Evolutionary conservation across 208 protist species (phyloP).

Genomic region (Vickermania spadyakhi): DNA sequence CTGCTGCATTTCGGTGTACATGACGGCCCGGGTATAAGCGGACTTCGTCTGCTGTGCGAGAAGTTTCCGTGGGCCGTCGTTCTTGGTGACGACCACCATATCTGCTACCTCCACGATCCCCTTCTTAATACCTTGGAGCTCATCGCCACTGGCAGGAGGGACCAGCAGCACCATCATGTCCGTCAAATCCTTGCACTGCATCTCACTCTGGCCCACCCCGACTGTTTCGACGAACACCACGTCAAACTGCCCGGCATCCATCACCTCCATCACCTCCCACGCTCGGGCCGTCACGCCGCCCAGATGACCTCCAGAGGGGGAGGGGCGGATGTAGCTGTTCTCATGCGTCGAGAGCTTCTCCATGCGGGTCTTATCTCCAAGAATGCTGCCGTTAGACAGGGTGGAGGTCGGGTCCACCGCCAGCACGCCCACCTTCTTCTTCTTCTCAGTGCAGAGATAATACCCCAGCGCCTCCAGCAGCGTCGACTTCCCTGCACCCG

Average conservation of each 20-base stretch:
- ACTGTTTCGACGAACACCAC: slow-evolving; percentile 95
- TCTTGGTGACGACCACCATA: slow-evolving; percentile 92
- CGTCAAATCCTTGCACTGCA: slow-evolving; percentile 79
- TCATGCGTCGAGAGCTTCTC: slow-evolving; percentile 58
- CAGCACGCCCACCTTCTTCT: slow-evolving; percentile 61
- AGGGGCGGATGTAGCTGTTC: slow-evolving; percentile 89
- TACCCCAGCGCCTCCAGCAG: slow-evolving; percentile 87
- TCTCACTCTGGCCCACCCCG: slow-evolving; percentile 90
- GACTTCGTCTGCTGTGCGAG: slow-evolving; percentile 34
- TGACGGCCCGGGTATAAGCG: slow-evolving; percentile 39
- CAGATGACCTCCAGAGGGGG: slow-evolving; percentile 81
- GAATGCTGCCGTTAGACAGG: slow-evolving; percentile 85
- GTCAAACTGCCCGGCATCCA: slow-evolving; percentile 90
- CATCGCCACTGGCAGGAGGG: slow-evolving; percentile 89
- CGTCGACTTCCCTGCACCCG: slow-evolving; percentile 92
- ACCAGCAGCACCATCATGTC: slow-evolving; percentile 91
- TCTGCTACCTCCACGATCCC: slow-evolving; percentile 94
- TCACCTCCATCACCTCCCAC: slow-evolving; percentile 86
- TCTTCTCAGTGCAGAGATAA: slow-evolving; percentile 34
- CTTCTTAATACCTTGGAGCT: slow-evolving; percentile 92
- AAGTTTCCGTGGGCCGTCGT: slow-evolving; percentile 59
- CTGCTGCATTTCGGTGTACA: slow-evolving; percentile 33
- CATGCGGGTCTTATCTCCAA: slow-evolving; percentile 96
- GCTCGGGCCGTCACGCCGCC: slow-evolving; percentile 87
- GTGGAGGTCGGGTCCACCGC: slow-evolving; percentile 90